Evolutionary conservation across 1,139 yeast species (phyloP).

Genomic region (Yarrowia galli): DNA sequence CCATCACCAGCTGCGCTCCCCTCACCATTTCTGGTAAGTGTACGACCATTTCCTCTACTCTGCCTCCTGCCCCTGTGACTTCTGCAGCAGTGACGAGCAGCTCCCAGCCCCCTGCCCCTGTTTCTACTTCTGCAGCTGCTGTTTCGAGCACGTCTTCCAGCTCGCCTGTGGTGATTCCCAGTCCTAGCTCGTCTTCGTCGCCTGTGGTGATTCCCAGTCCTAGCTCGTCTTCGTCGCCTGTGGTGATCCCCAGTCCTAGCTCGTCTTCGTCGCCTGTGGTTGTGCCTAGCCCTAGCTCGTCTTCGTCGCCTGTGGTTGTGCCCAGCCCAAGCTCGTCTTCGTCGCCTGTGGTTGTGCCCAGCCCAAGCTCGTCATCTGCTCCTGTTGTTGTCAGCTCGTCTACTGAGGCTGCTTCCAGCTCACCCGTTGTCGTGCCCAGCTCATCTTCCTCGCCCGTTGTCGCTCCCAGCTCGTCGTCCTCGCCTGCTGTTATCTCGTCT

Average conservation of each 20-base stretch:
- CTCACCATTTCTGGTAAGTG: slow-evolving; percentile 27
- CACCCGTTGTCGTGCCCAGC: slow-evolving; percentile 8
- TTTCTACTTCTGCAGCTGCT: slow-evolving; percentile 1
- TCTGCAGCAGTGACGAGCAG: neutral
- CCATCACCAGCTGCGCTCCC: neutral
- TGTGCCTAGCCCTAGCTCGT: neutral
- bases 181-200: neutral
- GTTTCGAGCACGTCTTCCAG: neutral
- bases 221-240: neutral
- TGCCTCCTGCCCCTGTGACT: slow-evolving; percentile 5
- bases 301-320: slow-evolving; percentile 14
- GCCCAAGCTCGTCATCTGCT: neutral
- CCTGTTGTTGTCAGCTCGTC: neutral
- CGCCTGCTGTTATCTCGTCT: neutral
- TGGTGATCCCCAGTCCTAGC: neutral
- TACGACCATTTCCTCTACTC: slow-evolving; percentile 7
- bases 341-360: neutral
- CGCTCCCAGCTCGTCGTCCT: neutral
- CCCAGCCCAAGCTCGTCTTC: slow-evolving; percentile 27
- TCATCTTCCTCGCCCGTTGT: neutral
- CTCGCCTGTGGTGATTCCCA: neutral
- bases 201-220: neutral
- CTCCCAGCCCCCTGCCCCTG: slow-evolving; percentile 12
- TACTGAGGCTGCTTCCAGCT: neutral
- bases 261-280: neutral